These are phyloP conservation scores for Botrytis aclada DNA, from an alignment of 2,329 filamentous ascomycete genomes.

Conservation along the genomic window DNA sequence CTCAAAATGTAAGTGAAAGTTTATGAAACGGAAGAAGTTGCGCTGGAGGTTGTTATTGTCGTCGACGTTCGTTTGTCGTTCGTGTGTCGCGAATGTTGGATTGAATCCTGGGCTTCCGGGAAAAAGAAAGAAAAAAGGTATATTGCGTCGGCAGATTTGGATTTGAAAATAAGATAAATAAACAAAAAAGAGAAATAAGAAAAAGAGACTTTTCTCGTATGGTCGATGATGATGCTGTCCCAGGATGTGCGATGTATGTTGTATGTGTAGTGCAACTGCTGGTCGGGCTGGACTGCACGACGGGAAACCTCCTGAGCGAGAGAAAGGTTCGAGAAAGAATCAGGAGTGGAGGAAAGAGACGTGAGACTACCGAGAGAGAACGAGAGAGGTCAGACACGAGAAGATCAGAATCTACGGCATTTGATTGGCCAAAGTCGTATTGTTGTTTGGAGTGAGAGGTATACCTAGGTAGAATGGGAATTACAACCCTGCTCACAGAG, in stretches of 20 bases:
- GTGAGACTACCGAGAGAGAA: background rate
- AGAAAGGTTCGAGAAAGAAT: background rate
- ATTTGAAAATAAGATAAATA: background rate
- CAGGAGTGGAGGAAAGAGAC: background rate
- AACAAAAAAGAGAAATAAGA: background rate
- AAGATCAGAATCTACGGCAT: background rate
- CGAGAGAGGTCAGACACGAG: background rate
- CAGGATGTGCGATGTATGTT: background rate
- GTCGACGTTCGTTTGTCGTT: background rate
- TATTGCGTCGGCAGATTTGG: background rate
- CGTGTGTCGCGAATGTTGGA: background rate
- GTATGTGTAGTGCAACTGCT: background rate
- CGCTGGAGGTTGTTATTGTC: constrained; percentile 2
- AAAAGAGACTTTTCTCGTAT: background rate
- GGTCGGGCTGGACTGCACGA: background rate
- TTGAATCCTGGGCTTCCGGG: background rate
- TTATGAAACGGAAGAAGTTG: background rate
- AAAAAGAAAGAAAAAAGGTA: background rate
- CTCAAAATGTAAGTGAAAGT: background rate
- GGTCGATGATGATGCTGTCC: background rate
- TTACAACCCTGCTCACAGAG: background rate
- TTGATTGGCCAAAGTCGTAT: background rate
- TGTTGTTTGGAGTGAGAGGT: background rate
- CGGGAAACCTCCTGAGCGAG: background rate
- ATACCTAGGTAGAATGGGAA: background rate